Percentiles rank a stretch among this genome's conserved stretches.
phyloP scores from a whole-genome alignment of 2,329 filamentous ascomycete genomes.

The Botrytis deweyae region DNA sequence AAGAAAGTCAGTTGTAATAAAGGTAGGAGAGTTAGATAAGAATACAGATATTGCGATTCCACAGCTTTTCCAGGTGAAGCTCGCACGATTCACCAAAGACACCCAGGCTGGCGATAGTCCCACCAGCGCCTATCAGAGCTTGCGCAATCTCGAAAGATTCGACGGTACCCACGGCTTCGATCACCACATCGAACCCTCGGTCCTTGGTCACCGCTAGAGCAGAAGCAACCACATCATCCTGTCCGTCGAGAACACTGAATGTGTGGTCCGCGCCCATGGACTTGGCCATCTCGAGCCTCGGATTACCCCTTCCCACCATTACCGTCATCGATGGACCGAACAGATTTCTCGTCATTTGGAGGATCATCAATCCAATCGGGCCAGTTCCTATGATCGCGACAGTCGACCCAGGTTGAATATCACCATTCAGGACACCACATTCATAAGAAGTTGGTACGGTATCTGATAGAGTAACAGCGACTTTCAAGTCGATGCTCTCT shows the following conservation, averaged over 20 bases:
- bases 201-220: slow-evolving; percentile 43
- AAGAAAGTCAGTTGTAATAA: not conserved
- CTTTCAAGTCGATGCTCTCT: slow-evolving; percentile 77
- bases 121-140: slow-evolving; percentile 51
- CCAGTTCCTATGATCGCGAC: slow-evolving; percentile 57
- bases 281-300: slow-evolving; percentile 48
- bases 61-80: slow-evolving; percentile 52
- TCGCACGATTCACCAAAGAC: slow-evolving; percentile 53
- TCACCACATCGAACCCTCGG: slow-evolving; percentile 54
- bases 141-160: slow-evolving; percentile 54
- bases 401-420: slow-evolving; percentile 51
- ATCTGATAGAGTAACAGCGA: slow-evolving; percentile 58
- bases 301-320: slow-evolving; percentile 50
- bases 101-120: slow-evolving; percentile 55
- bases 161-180: slow-evolving; percentile 56
- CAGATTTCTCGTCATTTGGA: slow-evolving; percentile 42
- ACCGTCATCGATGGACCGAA: slow-evolving; percentile 53
- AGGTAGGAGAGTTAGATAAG: slow-evolving; percentile 14
- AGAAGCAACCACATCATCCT: slow-evolving; percentile 26
- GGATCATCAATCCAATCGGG: slow-evolving; percentile 46
- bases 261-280: slow-evolving; percentile 50
- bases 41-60: slow-evolving; percentile 53
- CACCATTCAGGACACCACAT: slow-evolving; percentile 52
- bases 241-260: slow-evolving; percentile 44
- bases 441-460: slow-evolving; percentile 57